Evolutionary conservation across 192 early-diverging fungal species (phyloP), one percentile per base, ranked within the genome.

Genomic region (Backusella tuberculispora): DNA sequence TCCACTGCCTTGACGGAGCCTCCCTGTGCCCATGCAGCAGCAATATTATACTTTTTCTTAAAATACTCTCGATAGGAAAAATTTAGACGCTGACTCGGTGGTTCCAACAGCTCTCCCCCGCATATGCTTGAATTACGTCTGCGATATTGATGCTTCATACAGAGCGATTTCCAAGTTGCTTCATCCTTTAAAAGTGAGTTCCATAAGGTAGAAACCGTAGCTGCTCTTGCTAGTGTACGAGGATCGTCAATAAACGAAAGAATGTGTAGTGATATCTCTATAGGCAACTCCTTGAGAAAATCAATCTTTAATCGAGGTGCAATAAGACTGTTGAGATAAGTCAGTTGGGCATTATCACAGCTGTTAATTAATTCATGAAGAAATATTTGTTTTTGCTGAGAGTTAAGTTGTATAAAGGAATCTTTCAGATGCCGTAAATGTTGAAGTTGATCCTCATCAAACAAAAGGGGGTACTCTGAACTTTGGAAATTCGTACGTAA

Each of bases 231-330:
- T 24, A 99, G 83, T 15, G 93, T 88, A 66, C 88, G 80, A 44
- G 88, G 89, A 69, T 95, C 85, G 72, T 97, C 95, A 69, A 99
- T 88, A 75, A 93, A 95, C 63, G 88, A 85, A 29, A 99, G 88
- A 74, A 98, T 91, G 70, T 95, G 91, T 48, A 93, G 88, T 14
- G 90, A 81, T 34, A 93, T 86, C 71, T 95, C 92, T 21, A 85
- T 69, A n/a, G 94, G 94, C 70, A 95, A 78, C 19, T 90, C 88
- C 65, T 87, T 91, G 15, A 99, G 69, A 81, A 98, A 98, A 83
- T 99, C 96, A 75, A 94, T 88, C 74, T 96, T 95, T 56, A 98
- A 86, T 21, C 82, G 80, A 47, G 88, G 88, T 1, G 88, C 83
- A 74, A 89, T 89, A 19, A 83, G 75, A 56, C 78, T 81, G 53